A percentile compares a stretch with the other conserved stretches of the same genome.
phyloP scores from a whole-genome alignment of 805 yeast genomes.

The Ogataea kodamae region DNA sequence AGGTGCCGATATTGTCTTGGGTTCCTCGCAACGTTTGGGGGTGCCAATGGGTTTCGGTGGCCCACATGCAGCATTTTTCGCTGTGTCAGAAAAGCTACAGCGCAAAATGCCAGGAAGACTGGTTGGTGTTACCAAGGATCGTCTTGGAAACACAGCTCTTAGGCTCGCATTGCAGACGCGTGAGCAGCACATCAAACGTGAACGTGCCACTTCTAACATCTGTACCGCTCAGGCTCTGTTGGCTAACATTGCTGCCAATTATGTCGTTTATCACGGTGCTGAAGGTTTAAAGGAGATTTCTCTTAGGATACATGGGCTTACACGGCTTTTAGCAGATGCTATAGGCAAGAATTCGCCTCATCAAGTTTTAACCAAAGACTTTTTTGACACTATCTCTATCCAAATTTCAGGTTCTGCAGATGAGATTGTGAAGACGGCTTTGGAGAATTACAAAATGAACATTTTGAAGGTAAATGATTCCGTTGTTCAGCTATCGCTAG shows the following conservation, averaged over 20 bases:
- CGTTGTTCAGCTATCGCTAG: slow-evolving; percentile 77
- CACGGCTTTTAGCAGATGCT: slow-evolving; percentile 64
- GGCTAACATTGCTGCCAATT: slow-evolving; percentile 94
- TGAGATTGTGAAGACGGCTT: slow-evolving; percentile 54
- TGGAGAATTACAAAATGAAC: slow-evolving; percentile 63
- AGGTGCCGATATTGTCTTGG: slow-evolving; percentile 91
- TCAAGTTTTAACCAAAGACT: slow-evolving; percentile 52
- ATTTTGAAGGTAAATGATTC: slow-evolving; percentile 61
- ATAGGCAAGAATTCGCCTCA: slow-evolving; percentile 44
- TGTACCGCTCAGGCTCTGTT: slow-evolving; percentile 97
- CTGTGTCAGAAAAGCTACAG: slow-evolving; percentile 74
- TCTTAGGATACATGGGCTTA: slow-evolving; percentile 65
- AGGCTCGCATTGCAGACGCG: slow-evolving; percentile 95
- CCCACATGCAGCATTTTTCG: slow-evolving; percentile 97
- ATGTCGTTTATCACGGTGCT: slow-evolving; percentile 95
- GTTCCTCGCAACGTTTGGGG: slow-evolving; percentile 93
- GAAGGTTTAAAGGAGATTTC: slow-evolving; percentile 80
- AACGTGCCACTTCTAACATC: slow-evolving; percentile 95
- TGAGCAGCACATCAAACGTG: slow-evolving; percentile 97
- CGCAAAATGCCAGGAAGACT: slow-evolving; percentile 96
- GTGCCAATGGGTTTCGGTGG: slow-evolving; percentile 99
- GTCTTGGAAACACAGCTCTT: slow-evolving; percentile 84
- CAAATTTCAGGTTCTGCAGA: slow-evolving; percentile 52
- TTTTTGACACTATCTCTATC: slow-evolving; percentile 87
- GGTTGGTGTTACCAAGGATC: slow-evolving; percentile 88